phyloP scores from a whole-genome alignment of 2,329 filamentous ascomycete species.

The Berkeleyomyces basicola region DNA sequence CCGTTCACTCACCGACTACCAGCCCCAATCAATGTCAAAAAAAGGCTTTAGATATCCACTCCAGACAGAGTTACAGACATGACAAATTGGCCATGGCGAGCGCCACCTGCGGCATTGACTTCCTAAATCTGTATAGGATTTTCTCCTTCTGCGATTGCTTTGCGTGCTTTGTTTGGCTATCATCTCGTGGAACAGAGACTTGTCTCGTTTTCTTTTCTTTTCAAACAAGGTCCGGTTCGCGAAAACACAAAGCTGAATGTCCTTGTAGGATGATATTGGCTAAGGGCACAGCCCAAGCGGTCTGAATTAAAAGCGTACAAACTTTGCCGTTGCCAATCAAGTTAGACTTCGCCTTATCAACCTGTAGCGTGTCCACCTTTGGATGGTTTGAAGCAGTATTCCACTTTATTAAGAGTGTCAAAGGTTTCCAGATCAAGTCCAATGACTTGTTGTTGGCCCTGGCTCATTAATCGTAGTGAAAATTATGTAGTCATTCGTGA shows the following conservation, averaged over 20 bases:
- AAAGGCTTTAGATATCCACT: too few relatives aligned
- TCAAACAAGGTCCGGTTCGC: neutral
- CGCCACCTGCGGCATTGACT: neutral
- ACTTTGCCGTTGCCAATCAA: neutral
- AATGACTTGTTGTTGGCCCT: too few relatives aligned
- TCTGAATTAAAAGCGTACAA: neutral
- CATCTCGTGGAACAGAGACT: neutral
- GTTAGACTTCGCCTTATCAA: neutral
- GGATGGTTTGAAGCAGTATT: neutral
- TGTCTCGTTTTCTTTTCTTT: neutral
- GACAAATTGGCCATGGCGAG: neutral
- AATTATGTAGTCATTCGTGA: too few relatives aligned
- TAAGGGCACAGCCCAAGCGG: neutral
- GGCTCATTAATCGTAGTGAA: too few relatives aligned
- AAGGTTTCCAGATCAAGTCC: neutral
- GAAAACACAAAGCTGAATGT: neutral
- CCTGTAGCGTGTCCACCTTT: neutral
- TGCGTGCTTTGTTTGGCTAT: neutral
- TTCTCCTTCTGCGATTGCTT: neutral
- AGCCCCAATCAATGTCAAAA: too few relatives aligned
- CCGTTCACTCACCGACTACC: too few relatives aligned
- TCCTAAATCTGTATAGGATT: neutral
- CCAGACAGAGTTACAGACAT: too few relatives aligned
- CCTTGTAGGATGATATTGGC: neutral
- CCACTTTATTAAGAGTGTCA: neutral